Base-by-base conservation (phyloP, 225 moss, liverwort and hornwort genomes). In the Polytrichum formosum region DNA sequence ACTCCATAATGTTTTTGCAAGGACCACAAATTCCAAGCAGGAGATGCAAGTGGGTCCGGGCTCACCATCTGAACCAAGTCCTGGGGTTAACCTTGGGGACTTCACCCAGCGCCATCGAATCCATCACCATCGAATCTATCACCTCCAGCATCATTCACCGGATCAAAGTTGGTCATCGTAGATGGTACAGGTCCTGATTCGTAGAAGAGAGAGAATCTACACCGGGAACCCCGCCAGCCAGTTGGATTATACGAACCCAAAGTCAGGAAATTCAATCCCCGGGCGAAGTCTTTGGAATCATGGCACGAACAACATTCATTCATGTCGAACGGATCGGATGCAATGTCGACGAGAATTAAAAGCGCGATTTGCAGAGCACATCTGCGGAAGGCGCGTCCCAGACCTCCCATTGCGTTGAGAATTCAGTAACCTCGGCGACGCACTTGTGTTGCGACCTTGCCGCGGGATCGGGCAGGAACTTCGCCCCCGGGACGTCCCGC, bases 361-460 rank as follows among this genome's bases (percentile, higher is more conserved):
- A 21, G 7, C 74, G 66, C 0, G 3, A 26, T 60, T 69, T 66
- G 76, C 83, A 87, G 19, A 87, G 76, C 5, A 13, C 5, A 19
- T 78, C 74, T 0, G 83, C 67, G 30, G 90, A 31, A 1, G 89
- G 92, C 6, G 89, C 87, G 62, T 78, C 73, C 96, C 96, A 94
- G 27, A 82, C 67, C 25, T 92, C 83, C 90, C 92, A 93, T 46
- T 86, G 73, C 31, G 19, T 56, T 56, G 78, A 76, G 28, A 97
- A 97, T 5, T 7, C 72, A 27, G 67, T 37, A 35, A 92, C 23
- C 20, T 92, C 92, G 68, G 35, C 1, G 10, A 74, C n/a, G 55
- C 82, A 78, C 23, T 76, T 55, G 5, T n/a, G 10, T 5, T 74
- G 0, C 3, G 84, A 67, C 68, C 84, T 58, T 13, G 4, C 29